Base-by-base conservation (phyloP, 768 basidiomycete genomes). In the Podaxis carcinomalis region DNA sequence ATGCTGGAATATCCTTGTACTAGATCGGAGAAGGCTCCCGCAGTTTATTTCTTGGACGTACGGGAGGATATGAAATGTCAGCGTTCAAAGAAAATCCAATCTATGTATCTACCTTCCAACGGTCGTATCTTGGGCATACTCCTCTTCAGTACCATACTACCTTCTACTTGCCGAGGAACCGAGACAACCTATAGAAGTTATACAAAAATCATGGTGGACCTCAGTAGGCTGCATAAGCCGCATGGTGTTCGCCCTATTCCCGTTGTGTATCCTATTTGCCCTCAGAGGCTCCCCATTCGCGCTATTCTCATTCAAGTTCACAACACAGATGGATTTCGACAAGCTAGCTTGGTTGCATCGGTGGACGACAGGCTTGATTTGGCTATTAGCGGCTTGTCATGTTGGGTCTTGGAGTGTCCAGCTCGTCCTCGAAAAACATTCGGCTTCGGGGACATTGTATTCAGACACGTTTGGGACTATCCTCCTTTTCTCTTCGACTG, bases 241-340 rank as follows among this genome's bases (percentile, higher is more conserved):
- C 11, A 85, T 91, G 40, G 83, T 88, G 1, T 92, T 90, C 67
- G 83, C 88, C 1, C 78, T 91, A 28, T 75, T 90, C 51, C 91
- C 90, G 0, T 78, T 92, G 6, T 86, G 83, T 57, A 75, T 91
- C 61, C 77, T 89, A 13, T 79, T 90, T 63, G 88, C 86, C 7
- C 78, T 93, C 69, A 93, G 86, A 69, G 80, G 80, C 32, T 81
- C 85, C 10, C 88, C 90, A 0, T 87, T 90, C 66, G 89, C 90
- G 59, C 67, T 91, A 52, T 83, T 91, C 65, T 51, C 44, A 5
- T 54, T 21, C 83, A 91, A 51, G 71, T 86, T 56, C 80, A 75
- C 84, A 60, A 80, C 81, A 42, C 84, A 89, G 57, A 65, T 90
- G n/a, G 81, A 84, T 66, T 88, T 88, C 66, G 90, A 93, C 77